Evolutionary conservation across 2,329 filamentous ascomycete genomes (phyloP), one percentile per base, ranked within the genome.

Genomic region (Emergomyces africanus): DNA sequence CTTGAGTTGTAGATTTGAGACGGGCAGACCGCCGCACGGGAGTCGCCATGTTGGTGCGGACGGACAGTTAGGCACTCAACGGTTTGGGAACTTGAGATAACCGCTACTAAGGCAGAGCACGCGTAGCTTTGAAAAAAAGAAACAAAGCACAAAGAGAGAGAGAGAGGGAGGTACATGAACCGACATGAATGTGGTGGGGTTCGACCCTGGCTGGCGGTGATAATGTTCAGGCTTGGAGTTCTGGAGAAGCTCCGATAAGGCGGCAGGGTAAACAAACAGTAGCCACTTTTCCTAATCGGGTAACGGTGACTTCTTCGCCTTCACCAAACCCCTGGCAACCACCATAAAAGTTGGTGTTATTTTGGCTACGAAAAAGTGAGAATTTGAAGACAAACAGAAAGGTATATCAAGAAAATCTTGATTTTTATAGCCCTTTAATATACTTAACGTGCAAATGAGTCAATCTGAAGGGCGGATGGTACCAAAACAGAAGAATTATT

Each of bases 241-340:
- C 39, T n/a, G 39, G 18, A 30, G 25, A 42, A 42, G 37, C 53
- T 44, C 54, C 15, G 41, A 55, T 44, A 55, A 12, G 53, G n/a
- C n/a, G n/a, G n/a, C 12, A 56, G 44, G 18, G 55, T 57, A 57
- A 57, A 57, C 55, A 57, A 57, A 57, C 28, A 49, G 39, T 15
- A 6, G 28, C 55, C 55, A n/a, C 55, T 57, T 44, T 48, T 57
- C 55, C 55, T 50, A 57, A 57, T 57, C 25, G 25, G 42, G 55
- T 20, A 25, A 48, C 37, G 15, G 15, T 57, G 42, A 50, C 46
- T 20, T 57, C 55, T 49, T 50, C 12, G 46, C 54, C 54, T 35
- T 12, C 18, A 10, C 33, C 44, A 28, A 18, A n/a, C n/a, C 44
- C 20, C 30, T 30, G 6, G 6, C 30, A 30, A 30, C 30, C 30